phyloP scores from a whole-genome alignment of 768 basidiomycete species.

The Russula lepida region DNA sequence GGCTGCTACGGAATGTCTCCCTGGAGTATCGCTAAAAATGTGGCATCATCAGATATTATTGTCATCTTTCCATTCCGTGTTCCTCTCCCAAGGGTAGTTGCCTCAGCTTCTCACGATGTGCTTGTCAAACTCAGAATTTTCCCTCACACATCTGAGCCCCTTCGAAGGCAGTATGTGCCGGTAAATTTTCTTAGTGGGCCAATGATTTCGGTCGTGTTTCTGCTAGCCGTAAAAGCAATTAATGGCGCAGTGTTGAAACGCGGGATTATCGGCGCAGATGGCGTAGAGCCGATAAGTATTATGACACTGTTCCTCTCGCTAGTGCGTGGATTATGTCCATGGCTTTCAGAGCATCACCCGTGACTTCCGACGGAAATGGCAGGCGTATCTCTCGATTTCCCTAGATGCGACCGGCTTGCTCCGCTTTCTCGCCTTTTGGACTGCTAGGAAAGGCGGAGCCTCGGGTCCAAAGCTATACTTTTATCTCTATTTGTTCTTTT shows the following conservation, averaged over 20 bases:
- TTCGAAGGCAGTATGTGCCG: constrained; percentile 17
- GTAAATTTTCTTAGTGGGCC: constrained; percentile 30
- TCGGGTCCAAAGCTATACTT: constrained; percentile 67
- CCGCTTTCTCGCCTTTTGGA: constrained; percentile 81
- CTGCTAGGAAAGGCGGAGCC: constrained; percentile 61
- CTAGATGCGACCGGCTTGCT: constrained; percentile 85
- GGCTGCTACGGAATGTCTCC: not conserved
- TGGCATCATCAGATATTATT: constrained; percentile 10
- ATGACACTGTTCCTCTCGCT: constrained; percentile 87
- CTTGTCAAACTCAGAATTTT: constrained; percentile 18
- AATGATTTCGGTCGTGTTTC: constrained; percentile 25
- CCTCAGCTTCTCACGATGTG: not conserved
- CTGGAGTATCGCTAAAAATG: not conserved
- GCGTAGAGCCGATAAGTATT: constrained; percentile 86
- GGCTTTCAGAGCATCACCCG: not conserved
- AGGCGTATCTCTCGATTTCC: constrained; percentile 84
- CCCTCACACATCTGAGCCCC: not conserved
- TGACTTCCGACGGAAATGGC: not conserved
- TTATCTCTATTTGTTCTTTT: constrained; percentile 80
- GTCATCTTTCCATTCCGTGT: constrained; percentile 21
- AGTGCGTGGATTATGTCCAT: constrained; percentile 28
- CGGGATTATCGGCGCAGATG: constrained; percentile 74
- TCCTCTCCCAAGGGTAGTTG: constrained; percentile 7
- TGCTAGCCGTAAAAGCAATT: constrained; percentile 26
- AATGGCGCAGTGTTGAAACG: constrained; percentile 43